Evolutionary conservation across 2,329 filamentous ascomycete species (phyloP).

Genomic region (Fusarium tuaranense): DNA sequence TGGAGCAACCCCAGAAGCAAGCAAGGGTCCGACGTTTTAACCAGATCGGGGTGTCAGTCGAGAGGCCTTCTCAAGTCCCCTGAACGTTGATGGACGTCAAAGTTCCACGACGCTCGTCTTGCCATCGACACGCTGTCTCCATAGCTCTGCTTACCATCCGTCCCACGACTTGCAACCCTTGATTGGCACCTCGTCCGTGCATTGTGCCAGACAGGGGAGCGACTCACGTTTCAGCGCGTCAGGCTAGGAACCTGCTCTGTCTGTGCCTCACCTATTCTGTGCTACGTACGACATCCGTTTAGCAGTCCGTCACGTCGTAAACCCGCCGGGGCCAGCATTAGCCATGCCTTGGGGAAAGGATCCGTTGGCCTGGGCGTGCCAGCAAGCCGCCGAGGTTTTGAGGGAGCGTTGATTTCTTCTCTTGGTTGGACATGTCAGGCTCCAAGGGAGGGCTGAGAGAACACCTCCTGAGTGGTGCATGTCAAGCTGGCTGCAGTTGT

Average conservation of each 20-base stretch:
- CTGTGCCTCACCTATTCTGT: slow-evolving; percentile 11
- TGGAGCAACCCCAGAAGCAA: slow-evolving; percentile 36
- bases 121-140: slow-evolving; percentile 4
- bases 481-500: slow-evolving; percentile 33
- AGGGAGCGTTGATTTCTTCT: neutral
- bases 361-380: slow-evolving; percentile 35
- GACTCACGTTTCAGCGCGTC: slow-evolving; percentile 48
- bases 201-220: slow-evolving; percentile 41
- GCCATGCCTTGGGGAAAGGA: slow-evolving; percentile 33
- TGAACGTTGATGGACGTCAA: slow-evolving; percentile 30
- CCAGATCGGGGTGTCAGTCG: slow-evolving; percentile 32
- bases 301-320: slow-evolving; percentile 38
- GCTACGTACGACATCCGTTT: slow-evolving; percentile 9
- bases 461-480: slow-evolving; percentile 38
- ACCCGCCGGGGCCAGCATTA: slow-evolving; percentile 29
- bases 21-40: slow-evolving; percentile 26
- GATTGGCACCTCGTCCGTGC: slow-evolving; percentile 31
- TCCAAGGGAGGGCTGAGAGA: slow-evolving; percentile 13
- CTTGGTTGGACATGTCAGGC: slow-evolving; percentile 18
- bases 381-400: slow-evolving; percentile 20
- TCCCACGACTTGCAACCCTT: slow-evolving; percentile 25
- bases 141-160: slow-evolving; percentile 21
- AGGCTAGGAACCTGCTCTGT: slow-evolving; percentile 35
- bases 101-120: slow-evolving; percentile 30
- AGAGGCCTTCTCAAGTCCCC: slow-evolving; percentile 19